Base-by-base conservation (phyloP, 306 rosid genomes). In the Prunus campanulata region DNA sequence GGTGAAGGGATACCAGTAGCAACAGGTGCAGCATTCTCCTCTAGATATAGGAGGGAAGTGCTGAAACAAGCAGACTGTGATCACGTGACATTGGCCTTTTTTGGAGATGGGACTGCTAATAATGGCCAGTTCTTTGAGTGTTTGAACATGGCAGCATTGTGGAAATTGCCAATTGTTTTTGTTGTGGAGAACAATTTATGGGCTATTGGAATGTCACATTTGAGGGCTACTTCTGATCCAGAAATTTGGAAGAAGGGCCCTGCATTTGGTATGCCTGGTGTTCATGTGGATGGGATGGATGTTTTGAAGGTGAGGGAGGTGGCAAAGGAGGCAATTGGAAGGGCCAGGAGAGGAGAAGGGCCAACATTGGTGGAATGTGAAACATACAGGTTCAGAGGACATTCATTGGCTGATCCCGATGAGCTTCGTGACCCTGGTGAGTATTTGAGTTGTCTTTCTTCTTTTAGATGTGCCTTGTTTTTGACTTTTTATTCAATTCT, bases 381-480 rank as follows among this genome's bases (percentile, higher is more conserved):
- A 82, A 96, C 99, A 64, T 96, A 92, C 56, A 89, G 99, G 84
- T 92, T 92, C 76, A 92, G 99, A 81, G 99, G 99, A 84, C 99
- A 96, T 77, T 96, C 99, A 22, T 85, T 96, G 88, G 99, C 99
- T 74, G 99, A 96, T 81, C 99, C 99, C 1, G 99, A 96, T 78
- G 99, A 96, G 91, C 99, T 96, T 66, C 99, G 99, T 85, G 97
- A 96, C 93, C 96, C 97, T 24, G 93, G 99, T 96, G 55, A 88
- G 97, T 83, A 64, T 72, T 77, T 83, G 32, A 61, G 47, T 77
- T 62, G 13, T 54, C 60, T 61, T 80, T 71, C 64, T 47, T 54
- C 25, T 66, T 75, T 72, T 68, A 65, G 19, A 12, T 75, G 32
- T 11, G 30, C 44, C 9, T 39, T 6, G 44, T 39, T 7, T 39